Conservation (phyloP, 2,329 filamentous ascomycete species). For the Alternaria ethzedia region DNA sequence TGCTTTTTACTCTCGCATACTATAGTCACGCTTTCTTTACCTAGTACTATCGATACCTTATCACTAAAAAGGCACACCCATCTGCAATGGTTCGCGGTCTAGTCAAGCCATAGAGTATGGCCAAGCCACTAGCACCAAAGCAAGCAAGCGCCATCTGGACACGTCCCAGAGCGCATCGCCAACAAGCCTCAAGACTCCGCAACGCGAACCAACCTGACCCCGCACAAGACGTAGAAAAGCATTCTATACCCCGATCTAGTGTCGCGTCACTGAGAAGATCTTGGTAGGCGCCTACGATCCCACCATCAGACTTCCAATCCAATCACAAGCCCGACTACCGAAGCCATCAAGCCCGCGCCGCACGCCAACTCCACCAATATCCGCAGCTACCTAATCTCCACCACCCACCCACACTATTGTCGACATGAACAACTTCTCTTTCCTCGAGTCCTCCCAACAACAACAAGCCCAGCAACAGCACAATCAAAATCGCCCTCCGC, state of each 20-base stretch:
- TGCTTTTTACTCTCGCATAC: not conserved
- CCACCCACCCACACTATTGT: slow-evolving; percentile 11
- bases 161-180: not conserved
- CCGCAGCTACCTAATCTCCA: slow-evolving; percentile 11
- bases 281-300: not conserved
- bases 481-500: slow-evolving; percentile 39
- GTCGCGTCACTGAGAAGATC: not conserved
- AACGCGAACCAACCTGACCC: slow-evolving; percentile 3
- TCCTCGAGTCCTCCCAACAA: slow-evolving; percentile 35
- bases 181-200: not conserved
- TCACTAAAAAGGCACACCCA: not conserved
- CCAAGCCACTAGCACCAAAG: slow-evolving; percentile 8
- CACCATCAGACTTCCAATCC: slow-evolving; percentile 4
- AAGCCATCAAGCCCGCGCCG: slow-evolving; percentile 13
- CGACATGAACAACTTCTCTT: slow-evolving; percentile 48
- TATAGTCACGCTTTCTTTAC: not conserved
- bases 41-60: not conserved
- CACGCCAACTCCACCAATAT: slow-evolving; percentile 14
- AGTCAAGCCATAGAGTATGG: not conserved
- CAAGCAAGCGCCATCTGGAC: not conserved
- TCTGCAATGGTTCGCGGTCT: not conserved
- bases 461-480: slow-evolving; percentile 14
- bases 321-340: slow-evolving; percentile 6
- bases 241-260: not conserved
- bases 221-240: slow-evolving; percentile 5